Evolutionary conservation across 345 rosid genomes (phyloP), one percentile per base, ranked within the genome.

Genomic region (Tarenaya hassleriana): DNA sequence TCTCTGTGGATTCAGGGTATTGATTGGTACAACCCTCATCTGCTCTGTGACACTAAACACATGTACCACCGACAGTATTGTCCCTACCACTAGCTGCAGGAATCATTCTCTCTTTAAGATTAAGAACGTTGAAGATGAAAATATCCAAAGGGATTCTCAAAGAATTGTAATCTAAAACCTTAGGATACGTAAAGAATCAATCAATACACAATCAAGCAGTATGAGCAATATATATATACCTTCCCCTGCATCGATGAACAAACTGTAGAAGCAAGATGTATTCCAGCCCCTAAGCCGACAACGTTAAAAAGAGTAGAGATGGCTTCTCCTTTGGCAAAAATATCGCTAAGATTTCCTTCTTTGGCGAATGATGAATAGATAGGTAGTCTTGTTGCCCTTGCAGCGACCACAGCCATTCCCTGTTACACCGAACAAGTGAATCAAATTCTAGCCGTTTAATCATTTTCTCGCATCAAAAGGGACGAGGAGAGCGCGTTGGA

Each of bases 341-440:
- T 76, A 60, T 92, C 97, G 47, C 98, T 88, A n/a, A 92, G 90
- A 57, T 85, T 92, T 66, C 98, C 97, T 73, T 92, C 97, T 75
- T 85, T 92, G 47, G 98, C 95, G 47, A 92, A 85, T 16, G 98
- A 88, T 18, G 98, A 92, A 71, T 88, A 88, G 49, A 88, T 81
- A 1, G 97, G 97, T 45, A 85, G 76, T 63, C 98, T 76, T 45
- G 97, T 92, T 33, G 98, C 97, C 62, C 98, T 74, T 48, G 98
- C 95, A 5, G 95, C 98, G 62, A 92, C 98, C 32, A 82, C 83
- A 27, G 97, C 98, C 85, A 92, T 92, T 56, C 97, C 97, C 97
- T 88, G 65, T 66, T 47, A 60, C 47, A 37, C 31, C 1, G 10
- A 65, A 19, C 41, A 49, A 34, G 13, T 57, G 56, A 34, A 46